Evolutionary conservation across 2,329 filamentous ascomycete species (phyloP).

Genomic region (Trichoderma sp.): DNA sequence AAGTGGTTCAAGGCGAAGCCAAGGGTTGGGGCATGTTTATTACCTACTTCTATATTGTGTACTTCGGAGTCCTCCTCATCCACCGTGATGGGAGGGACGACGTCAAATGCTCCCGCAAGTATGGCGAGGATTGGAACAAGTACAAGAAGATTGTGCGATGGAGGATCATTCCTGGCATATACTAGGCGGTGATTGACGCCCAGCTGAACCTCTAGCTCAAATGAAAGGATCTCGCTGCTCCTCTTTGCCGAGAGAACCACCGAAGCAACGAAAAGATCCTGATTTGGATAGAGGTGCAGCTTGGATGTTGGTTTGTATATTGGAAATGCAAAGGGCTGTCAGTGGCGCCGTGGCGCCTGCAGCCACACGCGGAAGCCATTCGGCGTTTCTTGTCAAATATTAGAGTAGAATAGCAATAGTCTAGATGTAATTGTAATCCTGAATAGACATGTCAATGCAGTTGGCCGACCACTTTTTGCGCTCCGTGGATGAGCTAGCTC

Average conservation of each 20-base stretch:
- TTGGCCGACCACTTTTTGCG: neutral
- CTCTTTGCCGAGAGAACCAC: neutral
- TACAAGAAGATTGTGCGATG: conserved; percentile 81
- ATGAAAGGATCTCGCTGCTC: neutral
- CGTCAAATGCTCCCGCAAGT: conserved; percentile 86
- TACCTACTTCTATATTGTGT: conserved; percentile 92
- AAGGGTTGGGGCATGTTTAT: conserved; percentile 82
- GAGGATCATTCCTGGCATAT: conserved; percentile 80
- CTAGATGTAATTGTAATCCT: conserved; percentile 17
- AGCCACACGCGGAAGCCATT: conserved; percentile 1
- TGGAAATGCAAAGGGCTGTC: neutral
- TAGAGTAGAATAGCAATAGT: conserved; percentile 12
- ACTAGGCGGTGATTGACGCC: conserved; percentile 47
- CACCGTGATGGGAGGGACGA: conserved; percentile 87
- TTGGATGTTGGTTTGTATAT: neutral
- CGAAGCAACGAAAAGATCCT: neutral
- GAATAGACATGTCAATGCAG: neutral
- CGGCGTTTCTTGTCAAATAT: conserved; percentile 13
- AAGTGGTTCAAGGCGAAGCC: conserved; percentile 68
- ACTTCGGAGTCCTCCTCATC: conserved; percentile 82
- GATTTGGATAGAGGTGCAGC: neutral
- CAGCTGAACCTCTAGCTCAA: neutral
- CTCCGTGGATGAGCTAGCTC: neutral
- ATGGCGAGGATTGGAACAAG: conserved; percentile 86
- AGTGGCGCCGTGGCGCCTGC: neutral